Conservation (phyloP, 2,329 filamentous ascomycete species). For the Aspergillus thermomutatus region DNA sequence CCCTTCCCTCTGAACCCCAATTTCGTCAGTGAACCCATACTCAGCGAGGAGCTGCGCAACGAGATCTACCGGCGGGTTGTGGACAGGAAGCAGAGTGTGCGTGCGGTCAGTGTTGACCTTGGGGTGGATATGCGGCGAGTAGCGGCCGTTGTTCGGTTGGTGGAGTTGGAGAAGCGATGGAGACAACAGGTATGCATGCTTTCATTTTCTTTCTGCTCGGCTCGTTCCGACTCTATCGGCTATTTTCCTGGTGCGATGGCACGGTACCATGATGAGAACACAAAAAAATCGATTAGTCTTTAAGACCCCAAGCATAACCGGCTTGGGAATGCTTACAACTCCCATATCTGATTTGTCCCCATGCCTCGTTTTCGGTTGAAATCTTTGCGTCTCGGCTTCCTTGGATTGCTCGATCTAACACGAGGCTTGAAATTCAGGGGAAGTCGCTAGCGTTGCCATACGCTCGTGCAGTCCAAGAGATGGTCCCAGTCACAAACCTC, state of each 20-base stretch:
- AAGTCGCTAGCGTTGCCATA: constrained; percentile 76
- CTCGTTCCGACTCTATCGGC: constrained; percentile 3
- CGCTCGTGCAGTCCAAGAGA: constrained; percentile 67
- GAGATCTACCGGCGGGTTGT: constrained; percentile 70
- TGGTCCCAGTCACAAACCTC: constrained; percentile 70
- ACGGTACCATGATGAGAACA: constrained; percentile 63
- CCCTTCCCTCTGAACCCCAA: constrained; percentile 73
- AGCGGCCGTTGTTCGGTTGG: constrained; percentile 79
- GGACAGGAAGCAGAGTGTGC: constrained; percentile 63
- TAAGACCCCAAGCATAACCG: constrained; percentile 67
- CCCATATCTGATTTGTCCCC: constrained; percentile 39
- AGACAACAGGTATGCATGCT: constrained; percentile 62
- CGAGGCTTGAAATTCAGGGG: constrained; percentile 44
- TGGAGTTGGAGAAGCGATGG: constrained; percentile 81
- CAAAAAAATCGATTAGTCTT: constrained; percentile 98
- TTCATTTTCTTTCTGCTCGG: constrained; percentile 16
- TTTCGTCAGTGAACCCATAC: constrained; percentile 69
- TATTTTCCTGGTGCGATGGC: neutral
- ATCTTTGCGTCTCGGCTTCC: constrained; percentile 1
- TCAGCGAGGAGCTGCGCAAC: constrained; percentile 70
- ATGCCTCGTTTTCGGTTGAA: constrained; percentile 7
- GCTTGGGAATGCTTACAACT: constrained; percentile 57
- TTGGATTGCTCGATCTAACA: constrained; percentile 18
- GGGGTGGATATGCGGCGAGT: constrained; percentile 80
- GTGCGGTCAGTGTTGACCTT: constrained; percentile 72